A percentile compares a stretch with the other conserved stretches of the same genome.
These are phyloP conservation scores for Abelmoschus esculentus DNA, from an alignment of 345 rosid species.

Conservation along the genomic window DNA sequence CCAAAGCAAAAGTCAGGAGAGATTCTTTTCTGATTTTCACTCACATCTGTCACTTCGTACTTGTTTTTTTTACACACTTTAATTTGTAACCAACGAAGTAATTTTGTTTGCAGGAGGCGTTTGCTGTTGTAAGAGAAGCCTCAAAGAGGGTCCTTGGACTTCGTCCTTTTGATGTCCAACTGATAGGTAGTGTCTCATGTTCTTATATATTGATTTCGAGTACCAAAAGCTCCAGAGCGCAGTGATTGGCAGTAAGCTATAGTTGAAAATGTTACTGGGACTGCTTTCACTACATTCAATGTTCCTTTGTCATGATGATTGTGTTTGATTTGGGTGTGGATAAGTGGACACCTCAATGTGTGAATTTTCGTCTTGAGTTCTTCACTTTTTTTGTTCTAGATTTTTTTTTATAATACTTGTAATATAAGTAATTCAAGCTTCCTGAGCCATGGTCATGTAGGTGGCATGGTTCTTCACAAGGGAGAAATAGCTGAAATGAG, in stretches of 20 bases:
- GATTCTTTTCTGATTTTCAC: neutral
- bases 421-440: neutral
- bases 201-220: neutral
- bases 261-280: neutral
- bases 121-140: conserved; percentile 92
- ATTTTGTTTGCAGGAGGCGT: conserved; percentile 60
- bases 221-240: neutral
- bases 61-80: neutral
- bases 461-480: conserved; percentile 96
- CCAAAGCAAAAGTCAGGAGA: neutral
- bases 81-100: neutral
- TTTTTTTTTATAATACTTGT: neutral
- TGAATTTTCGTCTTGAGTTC: neutral
- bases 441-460: conserved; percentile 26
- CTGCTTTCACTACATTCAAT: neutral
- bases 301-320: neutral
- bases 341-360: neutral
- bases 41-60: neutral
- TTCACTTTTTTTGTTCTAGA: neutral
- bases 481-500: conserved; percentile 99
- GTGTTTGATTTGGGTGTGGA: neutral
- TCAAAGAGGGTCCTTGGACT: conserved; percentile 87
- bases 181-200: conserved; percentile 50
- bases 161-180: conserved; percentile 85
- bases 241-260: neutral